A percentile compares a stretch with the other conserved stretches of the same genome.
phyloP scores from a whole-genome alignment of 495 filamentous ascomycete genomes.

The Penicillium paradoxum region DNA sequence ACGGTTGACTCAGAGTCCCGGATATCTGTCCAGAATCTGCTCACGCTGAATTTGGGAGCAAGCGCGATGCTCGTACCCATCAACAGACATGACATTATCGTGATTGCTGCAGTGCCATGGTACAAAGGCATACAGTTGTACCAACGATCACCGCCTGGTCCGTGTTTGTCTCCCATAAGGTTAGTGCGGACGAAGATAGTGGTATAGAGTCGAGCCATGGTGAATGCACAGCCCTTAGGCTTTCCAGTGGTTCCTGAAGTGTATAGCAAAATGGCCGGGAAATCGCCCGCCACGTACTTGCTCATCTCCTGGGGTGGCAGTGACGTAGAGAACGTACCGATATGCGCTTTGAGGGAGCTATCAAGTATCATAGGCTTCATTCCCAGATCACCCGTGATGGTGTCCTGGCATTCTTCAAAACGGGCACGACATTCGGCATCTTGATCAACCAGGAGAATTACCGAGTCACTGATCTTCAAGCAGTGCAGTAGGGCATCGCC shows the following conservation, averaged over 20 bases:
- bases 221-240: conserved; percentile 57
- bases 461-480: conserved; percentile 54
- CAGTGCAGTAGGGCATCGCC: conserved; percentile 67
- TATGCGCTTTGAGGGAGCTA: conserved; percentile 39
- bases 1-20: conserved; percentile 61
- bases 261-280: conserved; percentile 60
- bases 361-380: conserved; percentile 52
- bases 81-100: conserved; percentile 48
- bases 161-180: conserved; percentile 24
- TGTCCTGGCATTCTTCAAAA: conserved; percentile 48
- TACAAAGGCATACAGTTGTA: conserved; percentile 80
- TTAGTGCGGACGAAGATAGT: conserved; percentile 23
- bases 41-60: conserved; percentile 64
- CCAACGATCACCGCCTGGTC: conserved; percentile 55
- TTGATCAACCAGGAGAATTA: conserved; percentile 61
- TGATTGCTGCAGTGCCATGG: conserved; percentile 67
- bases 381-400: conserved; percentile 47
- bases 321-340: conserved; percentile 42
- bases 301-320: conserved; percentile 32
- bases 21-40: conserved; percentile 71
- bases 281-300: conserved; percentile 42
- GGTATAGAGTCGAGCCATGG: conserved; percentile 34
- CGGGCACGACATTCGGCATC: conserved; percentile 49
- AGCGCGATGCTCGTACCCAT: conserved; percentile 60
- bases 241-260: conserved; percentile 67